Evolutionary conservation across 225 moss, liverwort and hornwort genomes (phyloP), one percentile per base, ranked within the genome.

Genomic region (Sphagnum tenellum): DNA sequence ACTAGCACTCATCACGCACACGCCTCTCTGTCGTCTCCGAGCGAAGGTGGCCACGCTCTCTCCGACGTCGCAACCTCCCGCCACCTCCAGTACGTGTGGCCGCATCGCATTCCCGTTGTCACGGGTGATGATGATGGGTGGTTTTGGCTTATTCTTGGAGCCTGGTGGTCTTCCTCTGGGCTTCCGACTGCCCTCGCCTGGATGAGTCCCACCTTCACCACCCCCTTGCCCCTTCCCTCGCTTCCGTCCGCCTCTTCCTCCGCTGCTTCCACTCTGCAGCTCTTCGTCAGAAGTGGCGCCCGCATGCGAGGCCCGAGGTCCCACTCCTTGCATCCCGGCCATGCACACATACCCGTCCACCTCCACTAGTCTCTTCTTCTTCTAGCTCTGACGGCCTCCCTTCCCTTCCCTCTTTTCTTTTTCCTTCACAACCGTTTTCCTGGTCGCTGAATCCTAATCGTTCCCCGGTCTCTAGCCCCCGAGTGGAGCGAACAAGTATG

Each of bases 91-190:
- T 13, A 83, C 79, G 55, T 83, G 83, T 29, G 83, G 79, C 69
- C 69, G 71, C 83, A 83, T 83, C 49, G 79, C 83, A 52, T 65
- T 77, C 50, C 79, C 79, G 51, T 70, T 79, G 66, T 83, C 83
- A 9, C 83, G 73, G 2, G 79, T 83, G 13, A 83, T 83, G 50
- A 71, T 71, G 53, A 83, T 77, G 57, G 83, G 83, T 7, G 83
- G 83, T 64, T 83, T 83, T 11, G 83, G 83, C 64, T 83, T 83
- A 48, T 83, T 83, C 9, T 83, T 83, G 67, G 83, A 83, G 69
- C 83, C 83, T 61, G 79, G 83, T 65, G 83, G 83, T 76, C 83
- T 83, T 60, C 83, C 83, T 68, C 83, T 76, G 56, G 83, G 83
- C 79, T 83, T 83, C 8, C 83, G 83, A 52, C 82, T 78, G 76